A percentile compares a stretch with the other conserved stretches of the same genome.
phyloP scores from a whole-genome alignment of 805 yeast species.

The Trichomonascus vanleenenianus region DNA sequence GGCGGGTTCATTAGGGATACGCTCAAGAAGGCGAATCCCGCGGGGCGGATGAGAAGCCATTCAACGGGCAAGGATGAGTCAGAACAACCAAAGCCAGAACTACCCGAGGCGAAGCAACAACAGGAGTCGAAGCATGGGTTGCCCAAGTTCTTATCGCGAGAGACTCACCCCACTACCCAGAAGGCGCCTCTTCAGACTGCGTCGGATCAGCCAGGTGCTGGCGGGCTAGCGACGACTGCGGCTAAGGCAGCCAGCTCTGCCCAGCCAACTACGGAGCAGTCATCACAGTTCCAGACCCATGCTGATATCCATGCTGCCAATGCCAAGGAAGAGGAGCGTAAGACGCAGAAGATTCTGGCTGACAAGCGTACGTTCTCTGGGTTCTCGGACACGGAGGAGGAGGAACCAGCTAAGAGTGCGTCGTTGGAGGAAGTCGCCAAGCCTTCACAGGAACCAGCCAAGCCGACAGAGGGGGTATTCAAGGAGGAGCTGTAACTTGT shows the following conservation, averaged over 20 bases:
- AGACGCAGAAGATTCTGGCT: slow-evolving; percentile 6
- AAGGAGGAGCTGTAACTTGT: slow-evolving; percentile 14
- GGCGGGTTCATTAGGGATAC: not conserved
- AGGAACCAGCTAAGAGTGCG: not conserved
- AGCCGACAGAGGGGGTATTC: slow-evolving; percentile 15
- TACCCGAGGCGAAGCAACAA: not conserved
- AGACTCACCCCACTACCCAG: too few species aligned
- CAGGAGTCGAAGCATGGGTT: not conserved
- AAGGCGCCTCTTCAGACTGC: slow-evolving; percentile 10
- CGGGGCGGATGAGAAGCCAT: not conserved
- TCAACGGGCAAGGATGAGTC: not conserved
- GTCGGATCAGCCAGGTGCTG: slow-evolving; percentile 11
- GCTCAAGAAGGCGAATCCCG: not conserved
- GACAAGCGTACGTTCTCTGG: slow-evolving; percentile 13
- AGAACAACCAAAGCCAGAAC: not conserved
- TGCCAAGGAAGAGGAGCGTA: slow-evolving; percentile 4
- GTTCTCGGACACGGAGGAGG: slow-evolving; percentile 7
- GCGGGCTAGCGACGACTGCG: slow-evolving; percentile 9
- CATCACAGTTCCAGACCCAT: not conserved
- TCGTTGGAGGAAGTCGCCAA: not conserved
- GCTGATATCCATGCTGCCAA: not conserved
- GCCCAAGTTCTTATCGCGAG: slow-evolving; percentile 3
- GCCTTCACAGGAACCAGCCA: not conserved
- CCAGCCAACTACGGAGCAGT: slow-evolving; percentile 1
- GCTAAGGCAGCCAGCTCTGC: slow-evolving; percentile 6